Conservation (phyloP, 345 rosid species). For the Corchorus olitorius region DNA sequence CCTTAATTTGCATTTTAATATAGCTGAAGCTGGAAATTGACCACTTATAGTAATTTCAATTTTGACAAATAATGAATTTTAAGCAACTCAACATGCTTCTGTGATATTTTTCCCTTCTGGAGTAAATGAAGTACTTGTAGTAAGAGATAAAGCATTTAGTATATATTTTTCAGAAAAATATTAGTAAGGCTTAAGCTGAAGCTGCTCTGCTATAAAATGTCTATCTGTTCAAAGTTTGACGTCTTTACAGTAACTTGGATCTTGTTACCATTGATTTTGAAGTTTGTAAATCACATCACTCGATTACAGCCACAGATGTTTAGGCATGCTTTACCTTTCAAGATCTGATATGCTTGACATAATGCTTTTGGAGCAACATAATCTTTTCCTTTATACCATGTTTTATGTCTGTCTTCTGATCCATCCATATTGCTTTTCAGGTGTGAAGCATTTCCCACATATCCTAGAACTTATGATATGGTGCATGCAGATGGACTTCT, state of each 20-base stretch:
- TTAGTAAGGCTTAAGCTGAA: background rate
- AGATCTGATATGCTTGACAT: background rate
- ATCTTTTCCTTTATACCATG: background rate
- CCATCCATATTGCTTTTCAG: slow-evolving; percentile 38
- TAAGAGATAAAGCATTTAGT: background rate
- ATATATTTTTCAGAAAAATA: background rate
- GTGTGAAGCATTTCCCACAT: slow-evolving; percentile 96
- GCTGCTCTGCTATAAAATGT: background rate
- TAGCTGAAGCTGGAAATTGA: slow-evolving; percentile 6
- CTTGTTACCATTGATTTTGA: background rate
- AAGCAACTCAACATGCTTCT: background rate
- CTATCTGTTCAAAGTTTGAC: background rate
- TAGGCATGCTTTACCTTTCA: background rate
- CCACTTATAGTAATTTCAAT: background rate
- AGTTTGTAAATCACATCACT: background rate
- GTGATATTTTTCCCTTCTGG: background rate
- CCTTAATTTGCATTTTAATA: background rate
- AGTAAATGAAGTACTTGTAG: background rate
- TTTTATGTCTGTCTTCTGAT: slow-evolving; percentile 1
- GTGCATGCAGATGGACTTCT: slow-evolving; percentile 86
- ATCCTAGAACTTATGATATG: slow-evolving; percentile 94
- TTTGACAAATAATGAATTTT: background rate
- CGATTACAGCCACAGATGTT: background rate
- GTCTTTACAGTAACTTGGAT: background rate
- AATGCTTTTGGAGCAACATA: background rate